Conservation (phyloP, 345 rosid species). For the Garcia nutans region DNA sequence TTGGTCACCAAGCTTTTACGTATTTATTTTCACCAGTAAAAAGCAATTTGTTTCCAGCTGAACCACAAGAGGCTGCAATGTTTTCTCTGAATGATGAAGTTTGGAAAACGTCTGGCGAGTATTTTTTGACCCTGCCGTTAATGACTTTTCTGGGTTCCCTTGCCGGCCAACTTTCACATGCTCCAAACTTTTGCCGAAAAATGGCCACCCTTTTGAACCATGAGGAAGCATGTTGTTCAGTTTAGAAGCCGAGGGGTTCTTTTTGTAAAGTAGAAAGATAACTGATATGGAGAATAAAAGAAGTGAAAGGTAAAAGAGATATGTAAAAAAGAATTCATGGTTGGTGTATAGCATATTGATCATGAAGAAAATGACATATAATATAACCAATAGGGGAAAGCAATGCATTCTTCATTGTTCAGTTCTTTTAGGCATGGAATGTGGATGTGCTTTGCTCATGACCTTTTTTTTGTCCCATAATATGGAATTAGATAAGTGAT, state of each 20-base stretch:
- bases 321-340: slow-evolving; percentile 6
- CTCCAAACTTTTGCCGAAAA: slow-evolving; percentile 24
- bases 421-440: not conserved
- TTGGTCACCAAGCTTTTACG: slow-evolving; percentile 37
- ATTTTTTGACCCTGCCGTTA: slow-evolving; percentile 24
- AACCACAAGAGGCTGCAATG: slow-evolving; percentile 31
- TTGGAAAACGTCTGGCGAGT: slow-evolving; percentile 31
- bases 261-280: slow-evolving; percentile 12
- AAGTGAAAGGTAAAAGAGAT: slow-evolving; percentile 20
- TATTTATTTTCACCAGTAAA: slow-evolving; percentile 36
- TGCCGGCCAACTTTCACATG: slow-evolving; percentile 13
- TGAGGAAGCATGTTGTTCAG: slow-evolving; percentile 16
- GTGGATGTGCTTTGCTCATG: not conserved
- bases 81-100: slow-evolving; percentile 29
- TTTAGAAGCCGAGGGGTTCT: not conserved
- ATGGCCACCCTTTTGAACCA: slow-evolving; percentile 25
- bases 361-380: not conserved
- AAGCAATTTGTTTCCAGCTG: slow-evolving; percentile 33
- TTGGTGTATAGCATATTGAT: not conserved
- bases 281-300: slow-evolving; percentile 7
- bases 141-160: slow-evolving; percentile 26
- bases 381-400: not conserved
- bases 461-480: not conserved
- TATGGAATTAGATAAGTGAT: too few species aligned
- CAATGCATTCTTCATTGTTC: not conserved